Conservation (phyloP, 257 asterid species). For the Coffea canephora region DNA sequence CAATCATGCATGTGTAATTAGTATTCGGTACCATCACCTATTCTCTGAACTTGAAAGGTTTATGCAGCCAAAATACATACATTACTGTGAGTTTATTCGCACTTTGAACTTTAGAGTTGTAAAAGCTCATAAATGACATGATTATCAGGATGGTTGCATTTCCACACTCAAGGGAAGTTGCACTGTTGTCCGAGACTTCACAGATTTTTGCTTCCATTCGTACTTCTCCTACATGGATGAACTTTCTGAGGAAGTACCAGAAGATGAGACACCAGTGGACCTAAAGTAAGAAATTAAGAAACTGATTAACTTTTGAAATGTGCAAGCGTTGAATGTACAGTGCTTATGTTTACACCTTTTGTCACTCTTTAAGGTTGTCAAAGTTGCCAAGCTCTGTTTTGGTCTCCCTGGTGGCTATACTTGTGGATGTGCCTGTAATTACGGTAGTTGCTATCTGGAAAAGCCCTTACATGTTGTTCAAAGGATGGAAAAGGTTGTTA, state of each 20-base stretch:
- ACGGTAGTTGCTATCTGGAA: conserved; percentile 80
- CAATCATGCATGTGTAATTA: background rate
- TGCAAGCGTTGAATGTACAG: background rate
- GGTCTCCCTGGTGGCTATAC: conserved; percentile 55
- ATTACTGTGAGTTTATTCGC: background rate
- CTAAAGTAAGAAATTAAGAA: conserved; percentile 48
- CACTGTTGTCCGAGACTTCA: conserved; percentile 69
- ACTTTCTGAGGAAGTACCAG: conserved; percentile 51
- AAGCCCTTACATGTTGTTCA: conserved; percentile 82
- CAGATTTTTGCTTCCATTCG: conserved; percentile 90
- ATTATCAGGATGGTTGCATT: conserved; percentile 67
- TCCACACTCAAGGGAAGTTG: conserved; percentile 67
- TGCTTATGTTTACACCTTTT: background rate
- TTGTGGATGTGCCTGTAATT: conserved; percentile 60
- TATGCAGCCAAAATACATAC: background rate
- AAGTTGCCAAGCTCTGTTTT: conserved; percentile 68
- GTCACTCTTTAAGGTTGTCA: conserved; percentile 38
- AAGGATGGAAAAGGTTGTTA: conserved; percentile 84
- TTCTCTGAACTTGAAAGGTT: background rate
- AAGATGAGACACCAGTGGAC: conserved; percentile 64
- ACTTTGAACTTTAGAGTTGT: background rate
- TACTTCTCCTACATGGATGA: conserved; percentile 94
- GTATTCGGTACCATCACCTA: background rate
- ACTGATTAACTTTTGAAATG: background rate
- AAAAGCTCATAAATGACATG: conserved; percentile 19